phyloP scores from a whole-genome alignment of 768 basidiomycete species.

The Hericium rajendrae region DNA sequence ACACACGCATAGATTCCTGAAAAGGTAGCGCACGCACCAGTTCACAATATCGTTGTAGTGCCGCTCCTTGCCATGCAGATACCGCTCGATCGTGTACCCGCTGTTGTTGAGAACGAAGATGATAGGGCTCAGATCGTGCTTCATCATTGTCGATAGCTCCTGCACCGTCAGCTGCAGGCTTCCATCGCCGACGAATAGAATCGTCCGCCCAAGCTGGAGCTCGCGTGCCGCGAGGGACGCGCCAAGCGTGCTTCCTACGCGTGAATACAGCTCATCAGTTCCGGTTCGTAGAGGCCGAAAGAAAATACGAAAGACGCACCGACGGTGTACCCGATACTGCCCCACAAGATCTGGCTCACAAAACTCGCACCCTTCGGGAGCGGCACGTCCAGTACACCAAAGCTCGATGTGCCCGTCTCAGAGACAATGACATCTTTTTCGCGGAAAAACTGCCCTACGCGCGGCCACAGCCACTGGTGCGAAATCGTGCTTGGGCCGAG shows the following conservation, averaged over 20 bases:
- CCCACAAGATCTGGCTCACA: conserved; percentile 78
- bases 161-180: conserved; percentile 77
- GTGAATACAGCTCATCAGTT: neutral
- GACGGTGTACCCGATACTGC: conserved; percentile 85
- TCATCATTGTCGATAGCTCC: conserved; percentile 80
- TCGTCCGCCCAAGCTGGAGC: conserved; percentile 48
- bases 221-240: conserved; percentile 75
- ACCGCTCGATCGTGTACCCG: conserved; percentile 84
- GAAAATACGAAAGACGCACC: neutral
- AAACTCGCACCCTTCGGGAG: conserved; percentile 63
- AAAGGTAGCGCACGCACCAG: conserved; percentile 34
- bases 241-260: conserved; percentile 57
- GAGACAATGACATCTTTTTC: conserved; percentile 70
- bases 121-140: conserved; percentile 64
- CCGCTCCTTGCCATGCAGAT: conserved; percentile 55
- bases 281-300: neutral
- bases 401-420: conserved; percentile 84
- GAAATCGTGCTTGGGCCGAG: conserved; percentile 40
- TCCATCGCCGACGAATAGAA: conserved; percentile 83
- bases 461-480: conserved; percentile 82
- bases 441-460: conserved; percentile 61
- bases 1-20: neutral
- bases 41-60: conserved; percentile 81
- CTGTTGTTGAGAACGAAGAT: conserved; percentile 75
- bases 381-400: conserved; percentile 76